phyloP scores from a whole-genome alignment of 306 rosid genomes.

The Medicago truncatula region DNA sequence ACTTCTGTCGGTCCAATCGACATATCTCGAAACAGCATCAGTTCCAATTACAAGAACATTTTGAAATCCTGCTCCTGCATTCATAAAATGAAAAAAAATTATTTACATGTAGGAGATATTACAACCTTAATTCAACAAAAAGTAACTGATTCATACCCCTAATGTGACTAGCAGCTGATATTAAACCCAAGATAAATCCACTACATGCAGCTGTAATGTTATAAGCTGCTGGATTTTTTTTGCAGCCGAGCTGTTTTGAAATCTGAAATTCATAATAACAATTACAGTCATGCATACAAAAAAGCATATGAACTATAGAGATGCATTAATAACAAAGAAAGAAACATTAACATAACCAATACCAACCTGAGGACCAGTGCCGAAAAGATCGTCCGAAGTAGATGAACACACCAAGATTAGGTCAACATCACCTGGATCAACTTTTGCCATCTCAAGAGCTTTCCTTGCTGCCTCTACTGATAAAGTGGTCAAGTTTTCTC shows the following conservation, averaged over 20 bases:
- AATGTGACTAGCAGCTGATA: constrained; percentile 92
- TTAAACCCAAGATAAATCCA: constrained; percentile 87
- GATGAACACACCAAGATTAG: constrained; percentile 94
- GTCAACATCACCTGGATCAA: constrained; percentile 87
- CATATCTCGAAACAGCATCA: constrained; percentile 89
- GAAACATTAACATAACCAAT: no score
- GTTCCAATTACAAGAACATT: constrained; percentile 95
- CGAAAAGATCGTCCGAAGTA: constrained; percentile 96
- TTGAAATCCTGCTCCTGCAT: constrained; percentile 85
- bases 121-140: constrained; percentile 26
- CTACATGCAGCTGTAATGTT: constrained; percentile 99
- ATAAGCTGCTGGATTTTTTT: constrained; percentile 75
- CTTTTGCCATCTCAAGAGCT: constrained; percentile 96
- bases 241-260: constrained; percentile 82
- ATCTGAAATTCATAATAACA: constrained; percentile 46
- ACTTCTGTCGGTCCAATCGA: constrained; percentile 96
- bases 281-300: constrained; percentile 27
- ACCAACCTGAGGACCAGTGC: constrained; percentile 87
- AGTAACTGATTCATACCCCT: constrained; percentile 70
- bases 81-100: constrained; percentile 39
- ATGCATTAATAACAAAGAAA: no score
- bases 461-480: constrained; percentile 75
- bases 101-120: constrained; percentile 24
- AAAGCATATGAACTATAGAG: no score
- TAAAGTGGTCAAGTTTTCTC: constrained; percentile 67